phyloP scores from a whole-genome alignment of 2,329 filamentous ascomycete species.

The Xylaria sp. region DNA sequence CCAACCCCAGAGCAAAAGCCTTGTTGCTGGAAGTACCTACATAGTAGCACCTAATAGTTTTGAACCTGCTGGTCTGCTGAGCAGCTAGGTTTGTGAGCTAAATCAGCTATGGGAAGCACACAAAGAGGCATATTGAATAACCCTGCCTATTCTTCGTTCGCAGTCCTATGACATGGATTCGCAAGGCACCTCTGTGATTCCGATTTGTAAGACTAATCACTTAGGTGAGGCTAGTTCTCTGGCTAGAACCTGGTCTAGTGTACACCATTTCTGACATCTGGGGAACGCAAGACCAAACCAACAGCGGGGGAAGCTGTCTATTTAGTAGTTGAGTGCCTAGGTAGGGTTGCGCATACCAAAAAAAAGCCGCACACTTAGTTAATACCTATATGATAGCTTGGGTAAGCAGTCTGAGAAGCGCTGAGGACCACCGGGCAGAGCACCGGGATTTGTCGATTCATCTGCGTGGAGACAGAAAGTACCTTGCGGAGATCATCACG shows the following conservation, averaged over 20 bases:
- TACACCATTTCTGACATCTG: constrained; percentile 1
- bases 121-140: background rate
- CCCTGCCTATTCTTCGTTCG: background rate
- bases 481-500: constrained; percentile 37
- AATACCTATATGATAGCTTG: background rate
- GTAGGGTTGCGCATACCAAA: background rate
- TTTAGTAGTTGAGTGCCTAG: background rate
- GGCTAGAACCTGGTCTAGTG: constrained; percentile 8
- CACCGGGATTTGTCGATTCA: background rate
- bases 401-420: background rate
- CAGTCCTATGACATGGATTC: background rate
- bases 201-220: constrained; percentile 11
- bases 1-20: background rate
- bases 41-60: background rate
- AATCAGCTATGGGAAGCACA: background rate
- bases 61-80: background rate
- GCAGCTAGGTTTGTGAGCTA: background rate
- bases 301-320: background rate
- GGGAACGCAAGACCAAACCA: background rate
- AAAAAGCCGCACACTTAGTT: background rate
- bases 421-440: background rate
- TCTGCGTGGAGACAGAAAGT: constrained; percentile 26
- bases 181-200: background rate
- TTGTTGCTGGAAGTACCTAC: background rate
- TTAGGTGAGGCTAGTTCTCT: background rate